Base-by-base conservation (phyloP, 306 rosid species). In the Rubus idaeus region DNA sequence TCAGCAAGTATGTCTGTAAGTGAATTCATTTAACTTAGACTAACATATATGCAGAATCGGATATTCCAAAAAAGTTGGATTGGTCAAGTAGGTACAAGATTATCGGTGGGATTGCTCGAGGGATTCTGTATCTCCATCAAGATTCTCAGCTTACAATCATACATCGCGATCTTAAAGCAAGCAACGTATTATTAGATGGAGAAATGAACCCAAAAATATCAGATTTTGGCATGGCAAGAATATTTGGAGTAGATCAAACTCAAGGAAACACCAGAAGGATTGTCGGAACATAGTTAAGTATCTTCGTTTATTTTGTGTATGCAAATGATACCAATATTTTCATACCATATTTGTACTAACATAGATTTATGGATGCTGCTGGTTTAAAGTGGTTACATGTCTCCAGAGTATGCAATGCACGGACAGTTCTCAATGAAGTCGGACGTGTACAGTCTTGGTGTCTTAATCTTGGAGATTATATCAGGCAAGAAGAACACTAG, bases 151-250 rank as follows among this genome's bases (percentile, higher is more conserved):
- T 84, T 12, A 70, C 45, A 47, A 81, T 84, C 58, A 84, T 81
- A 14, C 88, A 81, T 44, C 83, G 85, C 1, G 80, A 81, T 75
- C 85, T 84, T 11, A 84, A 84, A 70, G 80, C 85, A 0, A 81
- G 83, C 23, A 84, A 84, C 5, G 13, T 84, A 37, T 64, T 84
- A 71, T 57, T 81, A 39, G 87, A 84, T 58, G 49, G 3, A 4
- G 66, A 81, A 3, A 70, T 81, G 81, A 81, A 78, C 6, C 73
- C 88, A 2, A 84, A 84, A 74, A 68, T 84, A 56, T 70, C 83
- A 5, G 88, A 81, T 44, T 84, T 84, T 45, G 84, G 79, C 5
- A 80, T 68, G 79, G 84, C 80, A 12, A 75, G 80, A n/a, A 68
- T 75, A 6, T 68, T 80, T 56, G n/a, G 46, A 50, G 50, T 42